phyloP scores from a whole-genome alignment of 2,329 filamentous ascomycete species.

The Aspergillus ochraceus region DNA sequence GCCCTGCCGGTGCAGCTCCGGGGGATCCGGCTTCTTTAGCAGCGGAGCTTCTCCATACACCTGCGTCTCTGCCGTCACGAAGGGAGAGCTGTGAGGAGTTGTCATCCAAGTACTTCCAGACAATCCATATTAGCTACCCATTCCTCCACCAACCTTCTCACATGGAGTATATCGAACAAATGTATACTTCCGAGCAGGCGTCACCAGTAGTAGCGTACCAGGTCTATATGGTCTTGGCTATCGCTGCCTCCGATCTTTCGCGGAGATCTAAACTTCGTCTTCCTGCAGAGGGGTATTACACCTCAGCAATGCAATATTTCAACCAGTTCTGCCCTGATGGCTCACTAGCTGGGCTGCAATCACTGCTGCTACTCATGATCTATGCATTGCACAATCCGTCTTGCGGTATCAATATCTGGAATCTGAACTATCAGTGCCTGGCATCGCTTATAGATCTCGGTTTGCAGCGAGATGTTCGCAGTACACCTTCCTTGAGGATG shows the following conservation, averaged over 20 bases:
- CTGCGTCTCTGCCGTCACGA: constrained; percentile 27
- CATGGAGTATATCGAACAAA: constrained; percentile 32
- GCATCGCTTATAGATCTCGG: constrained; percentile 54
- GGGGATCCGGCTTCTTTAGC: constrained; percentile 23
- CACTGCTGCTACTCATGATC: constrained; percentile 43
- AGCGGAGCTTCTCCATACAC: constrained; percentile 28
- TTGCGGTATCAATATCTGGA: constrained; percentile 54
- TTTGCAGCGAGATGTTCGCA: constrained; percentile 51
- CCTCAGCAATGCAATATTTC: constrained; percentile 49
- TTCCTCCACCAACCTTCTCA: constrained; percentile 51
- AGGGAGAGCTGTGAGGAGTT: constrained; percentile 44
- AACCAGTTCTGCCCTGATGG: constrained; percentile 51
- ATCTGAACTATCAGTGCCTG: constrained; percentile 57
- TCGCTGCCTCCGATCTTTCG: constrained; percentile 49
- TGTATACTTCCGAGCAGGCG: constrained; percentile 32
- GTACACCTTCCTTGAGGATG: constrained; percentile 37
- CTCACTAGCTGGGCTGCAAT: constrained; percentile 52
- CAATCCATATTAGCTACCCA: constrained; percentile 52
- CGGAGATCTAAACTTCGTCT: constrained; percentile 46
- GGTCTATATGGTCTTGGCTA: constrained; percentile 55
- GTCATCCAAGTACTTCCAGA: constrained; percentile 50
- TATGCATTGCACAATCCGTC: constrained; percentile 55
- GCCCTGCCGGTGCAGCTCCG: background rate
- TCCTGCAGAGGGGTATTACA: constrained; percentile 51
- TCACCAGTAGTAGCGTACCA: constrained; percentile 46